Conservation (phyloP, 768 basidiomycete genomes). For the Mycena latifolia region DNA sequence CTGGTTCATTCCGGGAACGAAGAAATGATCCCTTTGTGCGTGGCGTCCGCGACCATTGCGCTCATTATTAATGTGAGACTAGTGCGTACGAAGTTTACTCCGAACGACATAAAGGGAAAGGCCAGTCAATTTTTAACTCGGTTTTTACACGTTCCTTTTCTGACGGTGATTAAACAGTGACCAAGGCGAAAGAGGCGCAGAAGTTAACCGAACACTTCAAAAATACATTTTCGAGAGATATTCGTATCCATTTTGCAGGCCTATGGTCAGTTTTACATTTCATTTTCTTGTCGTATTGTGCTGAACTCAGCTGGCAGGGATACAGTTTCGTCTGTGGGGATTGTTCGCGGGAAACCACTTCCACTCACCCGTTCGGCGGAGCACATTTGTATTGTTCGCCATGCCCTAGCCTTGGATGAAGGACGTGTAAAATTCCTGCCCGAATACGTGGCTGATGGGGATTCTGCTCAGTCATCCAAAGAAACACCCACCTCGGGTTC, state of each 20-base stretch:
- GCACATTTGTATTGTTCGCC: conserved; percentile 16
- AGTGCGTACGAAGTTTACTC: conserved; percentile 16
- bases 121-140: too few relatives aligned
- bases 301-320: background rate
- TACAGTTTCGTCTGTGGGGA: background rate
- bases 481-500: too few relatives aligned
- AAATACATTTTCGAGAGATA: background rate
- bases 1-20: conserved; percentile 10
- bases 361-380: conserved; percentile 1
- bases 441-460: conserved; percentile 9
- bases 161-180: background rate
- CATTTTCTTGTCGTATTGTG: background rate
- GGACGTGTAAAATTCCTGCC: conserved; percentile 14
- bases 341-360: background rate
- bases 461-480: background rate
- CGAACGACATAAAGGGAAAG: too few relatives aligned
- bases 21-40: conserved; percentile 4
- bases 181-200: background rate
- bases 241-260: background rate
- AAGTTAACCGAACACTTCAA: conserved; percentile 2
- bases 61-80: background rate
- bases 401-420: conserved; percentile 18
- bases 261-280: background rate
- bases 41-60: background rate
- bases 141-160: too few relatives aligned